phyloP scores from a whole-genome alignment of 768 basidiomycete species.

The Postia placenta region DNA sequence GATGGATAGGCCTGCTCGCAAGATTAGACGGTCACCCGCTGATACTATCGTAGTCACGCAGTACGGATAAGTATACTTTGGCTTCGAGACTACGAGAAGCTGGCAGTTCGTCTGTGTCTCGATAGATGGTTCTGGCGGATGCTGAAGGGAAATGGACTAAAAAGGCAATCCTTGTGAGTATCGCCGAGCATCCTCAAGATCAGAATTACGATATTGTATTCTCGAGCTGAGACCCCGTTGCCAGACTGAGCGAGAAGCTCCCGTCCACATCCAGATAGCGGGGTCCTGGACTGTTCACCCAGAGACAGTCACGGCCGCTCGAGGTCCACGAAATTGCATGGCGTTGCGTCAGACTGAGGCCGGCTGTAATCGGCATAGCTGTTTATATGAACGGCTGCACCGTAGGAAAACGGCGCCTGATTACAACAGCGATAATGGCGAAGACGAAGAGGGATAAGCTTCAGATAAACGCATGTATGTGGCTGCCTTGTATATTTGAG shows the following conservation, averaged over 20 bases:
- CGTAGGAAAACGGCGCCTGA: background rate
- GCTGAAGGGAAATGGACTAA: background rate
- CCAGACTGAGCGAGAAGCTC: background rate
- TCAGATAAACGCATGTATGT: conserved; percentile 3
- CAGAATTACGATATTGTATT: background rate
- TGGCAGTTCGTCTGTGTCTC: background rate
- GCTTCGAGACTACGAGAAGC: background rate
- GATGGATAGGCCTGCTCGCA: background rate
- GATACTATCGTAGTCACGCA: background rate
- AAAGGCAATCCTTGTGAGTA: background rate
- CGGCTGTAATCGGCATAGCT: background rate
- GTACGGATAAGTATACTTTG: no score
- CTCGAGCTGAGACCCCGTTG: background rate
- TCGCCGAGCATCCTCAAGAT: background rate
- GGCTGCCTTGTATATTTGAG: background rate
- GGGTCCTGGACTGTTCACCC: no score
- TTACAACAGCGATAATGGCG: conserved; percentile 2
- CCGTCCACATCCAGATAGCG: background rate
- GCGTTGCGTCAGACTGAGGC: background rate
- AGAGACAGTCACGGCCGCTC: no score
- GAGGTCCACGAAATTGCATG: no score
- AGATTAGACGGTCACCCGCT: background rate
- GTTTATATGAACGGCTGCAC: no score
- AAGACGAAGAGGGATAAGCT: conserved; percentile 4
- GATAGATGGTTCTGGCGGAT: background rate